Conservation (phyloP, 768 basidiomycete species). For the Leccinellum albellum region DNA sequence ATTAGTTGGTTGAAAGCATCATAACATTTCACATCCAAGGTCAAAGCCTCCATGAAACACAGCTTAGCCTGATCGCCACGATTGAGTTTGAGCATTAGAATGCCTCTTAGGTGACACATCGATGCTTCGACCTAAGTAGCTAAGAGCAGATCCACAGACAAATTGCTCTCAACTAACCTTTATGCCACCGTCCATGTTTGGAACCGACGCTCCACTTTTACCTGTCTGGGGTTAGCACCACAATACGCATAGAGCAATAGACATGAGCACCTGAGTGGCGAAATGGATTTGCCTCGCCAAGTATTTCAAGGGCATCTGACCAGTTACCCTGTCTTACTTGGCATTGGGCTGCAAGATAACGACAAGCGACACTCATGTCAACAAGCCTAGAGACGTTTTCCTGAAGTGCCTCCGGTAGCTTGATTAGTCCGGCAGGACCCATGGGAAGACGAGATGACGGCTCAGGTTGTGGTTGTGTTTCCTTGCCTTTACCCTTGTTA, state of each 20-base stretch:
- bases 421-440: constrained; percentile 68
- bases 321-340: constrained; percentile 90
- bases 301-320: constrained; percentile 86
- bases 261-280: constrained; percentile 53
- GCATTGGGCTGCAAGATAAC: constrained; percentile 95
- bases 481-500: constrained; percentile 62
- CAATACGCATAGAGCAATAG: not conserved
- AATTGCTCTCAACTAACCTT: constrained; percentile 53
- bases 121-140: constrained; percentile 85
- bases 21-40: constrained; percentile 94
- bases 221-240: constrained; percentile 33
- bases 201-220: constrained; percentile 64
- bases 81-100: constrained; percentile 92
- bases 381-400: constrained; percentile 74
- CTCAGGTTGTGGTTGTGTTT: constrained; percentile 38
- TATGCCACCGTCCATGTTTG: constrained; percentile 88
- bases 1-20: constrained; percentile 91
- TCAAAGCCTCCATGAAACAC: constrained; percentile 93
- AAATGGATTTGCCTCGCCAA: constrained; percentile 92
- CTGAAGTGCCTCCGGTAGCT: constrained; percentile 61
- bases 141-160: constrained; percentile 1
- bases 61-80: constrained; percentile 88
- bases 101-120: constrained; percentile 90
- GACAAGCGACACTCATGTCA: constrained; percentile 92
- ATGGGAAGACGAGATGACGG: constrained; percentile 59